Percentiles rank a stretch among this genome's conserved stretches.
These are phyloP conservation scores for Cryphonectria radicalis DNA, from an alignment of 2,329 filamentous ascomycete genomes.

Conservation along the genomic window DNA sequence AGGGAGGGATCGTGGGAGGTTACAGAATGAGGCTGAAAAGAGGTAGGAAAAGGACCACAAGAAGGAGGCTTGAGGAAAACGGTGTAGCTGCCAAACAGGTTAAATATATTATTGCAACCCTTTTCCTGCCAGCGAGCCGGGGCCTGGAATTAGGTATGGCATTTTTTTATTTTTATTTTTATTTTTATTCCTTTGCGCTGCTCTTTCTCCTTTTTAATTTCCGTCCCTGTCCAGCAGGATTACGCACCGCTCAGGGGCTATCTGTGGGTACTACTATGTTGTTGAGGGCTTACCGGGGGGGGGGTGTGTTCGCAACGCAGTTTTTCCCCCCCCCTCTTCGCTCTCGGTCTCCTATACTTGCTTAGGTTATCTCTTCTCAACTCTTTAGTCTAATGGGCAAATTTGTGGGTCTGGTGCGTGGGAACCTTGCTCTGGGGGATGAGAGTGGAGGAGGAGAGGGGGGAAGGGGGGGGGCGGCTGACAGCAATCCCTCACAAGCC, in stretches of 20 bases:
- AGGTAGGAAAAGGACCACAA: not conserved
- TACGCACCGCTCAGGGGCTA: constrained; percentile 11
- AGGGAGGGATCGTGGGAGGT: not conserved
- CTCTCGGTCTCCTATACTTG: not conserved
- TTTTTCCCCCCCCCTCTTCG: not conserved
- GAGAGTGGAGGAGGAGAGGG: too few relatives aligned
- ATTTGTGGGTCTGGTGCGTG: not conserved
- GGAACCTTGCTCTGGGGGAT: not conserved
- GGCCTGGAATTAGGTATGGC: not conserved
- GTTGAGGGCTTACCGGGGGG: not conserved
- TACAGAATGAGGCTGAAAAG: constrained; percentile 3
- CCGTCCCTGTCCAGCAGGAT: constrained; percentile 16
- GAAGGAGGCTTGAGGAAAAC: not conserved
- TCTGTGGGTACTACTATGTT: not conserved
- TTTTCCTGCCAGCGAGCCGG: not conserved
- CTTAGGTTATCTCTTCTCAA: not conserved
- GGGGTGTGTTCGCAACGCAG: not conserved
- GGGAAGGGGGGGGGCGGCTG: not conserved
- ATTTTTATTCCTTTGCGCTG: not conserved
- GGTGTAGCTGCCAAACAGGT: constrained; percentile 9
- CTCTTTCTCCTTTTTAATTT: constrained; percentile 15
- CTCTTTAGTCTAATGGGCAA: not conserved
- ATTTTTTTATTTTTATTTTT: not conserved
- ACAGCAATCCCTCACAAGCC: constrained; percentile 1
- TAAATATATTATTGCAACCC: constrained; percentile 5